These are phyloP conservation scores for Xerocomus spinulosus DNA, from an alignment of 768 basidiomycete genomes.

Conservation along the genomic window DNA sequence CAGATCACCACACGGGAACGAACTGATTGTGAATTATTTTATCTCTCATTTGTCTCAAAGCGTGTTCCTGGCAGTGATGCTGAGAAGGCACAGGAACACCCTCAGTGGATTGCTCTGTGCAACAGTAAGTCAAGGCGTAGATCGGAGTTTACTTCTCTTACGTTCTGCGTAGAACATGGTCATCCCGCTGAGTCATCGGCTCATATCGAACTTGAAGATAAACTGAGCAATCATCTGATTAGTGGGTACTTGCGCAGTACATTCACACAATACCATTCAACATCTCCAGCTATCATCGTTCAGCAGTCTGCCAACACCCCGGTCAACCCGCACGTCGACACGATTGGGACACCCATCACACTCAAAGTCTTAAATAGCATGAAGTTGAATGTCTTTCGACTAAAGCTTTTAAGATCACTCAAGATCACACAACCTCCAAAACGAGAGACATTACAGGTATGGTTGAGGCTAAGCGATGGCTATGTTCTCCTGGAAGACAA, in stretches of 20 bases:
- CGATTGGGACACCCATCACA: slow-evolving; percentile 19
- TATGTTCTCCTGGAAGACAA: slow-evolving; percentile 50
- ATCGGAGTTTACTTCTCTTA: slow-evolving; percentile 1
- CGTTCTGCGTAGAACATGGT: slow-evolving; percentile 50
- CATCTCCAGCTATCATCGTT: slow-evolving; percentile 28
- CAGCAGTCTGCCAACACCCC: slow-evolving; percentile 22
- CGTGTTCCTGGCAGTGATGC: slow-evolving; percentile 39
- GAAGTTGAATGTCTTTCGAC: slow-evolving; percentile 57
- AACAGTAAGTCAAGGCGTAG: slow-evolving; percentile 41
- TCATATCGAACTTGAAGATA: slow-evolving; percentile 37
- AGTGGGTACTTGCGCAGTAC: slow-evolving; percentile 35
- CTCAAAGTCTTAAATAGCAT: slow-evolving; percentile 66
- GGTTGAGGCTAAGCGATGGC: slow-evolving; percentile 53
- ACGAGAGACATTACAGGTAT: slow-evolving; percentile 41
- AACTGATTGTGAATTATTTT: slow-evolving; percentile 78
- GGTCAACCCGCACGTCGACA: slow-evolving; percentile 16
- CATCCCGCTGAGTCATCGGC: slow-evolving; percentile 37
- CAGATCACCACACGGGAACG: slow-evolving; percentile 71
- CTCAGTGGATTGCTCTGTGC: slow-evolving; percentile 62
- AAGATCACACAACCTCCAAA: slow-evolving; percentile 25
- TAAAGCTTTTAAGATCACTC: slow-evolving; percentile 56
- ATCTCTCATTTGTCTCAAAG: slow-evolving; percentile 61
- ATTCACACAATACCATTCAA: slow-evolving; percentile 5
- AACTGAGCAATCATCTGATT: slow-evolving; percentile 57
- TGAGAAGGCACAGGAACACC: slow-evolving; percentile 47